Conservation (phyloP, 345 rosid species). For the Passiflora organensis region DNA sequence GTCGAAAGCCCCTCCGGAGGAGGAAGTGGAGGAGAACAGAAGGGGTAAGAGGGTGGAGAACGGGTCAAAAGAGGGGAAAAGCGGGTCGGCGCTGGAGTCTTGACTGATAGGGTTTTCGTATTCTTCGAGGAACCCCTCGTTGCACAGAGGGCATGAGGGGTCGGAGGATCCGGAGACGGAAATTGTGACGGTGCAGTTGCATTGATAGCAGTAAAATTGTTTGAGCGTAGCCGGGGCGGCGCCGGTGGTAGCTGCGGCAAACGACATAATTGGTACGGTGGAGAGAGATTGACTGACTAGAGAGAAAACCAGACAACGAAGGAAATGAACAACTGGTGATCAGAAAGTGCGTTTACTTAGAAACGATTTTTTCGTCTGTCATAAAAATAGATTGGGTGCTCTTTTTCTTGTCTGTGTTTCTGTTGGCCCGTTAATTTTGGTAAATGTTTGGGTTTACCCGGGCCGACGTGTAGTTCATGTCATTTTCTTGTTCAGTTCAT, state of each 20-base stretch:
- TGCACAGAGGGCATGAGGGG: slow-evolving; percentile 38
- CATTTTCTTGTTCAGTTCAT: too few species aligned
- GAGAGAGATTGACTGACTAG: neutral
- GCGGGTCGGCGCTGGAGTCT: neutral
- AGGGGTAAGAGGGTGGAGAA: slow-evolving; percentile 23
- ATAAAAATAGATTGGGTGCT: too few species aligned
- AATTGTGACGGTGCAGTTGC: slow-evolving; percentile 24
- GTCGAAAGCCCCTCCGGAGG: slow-evolving; percentile 8
- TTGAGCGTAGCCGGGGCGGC: slow-evolving; percentile 12
- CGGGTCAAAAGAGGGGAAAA: slow-evolving; percentile 20
- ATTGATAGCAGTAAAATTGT: slow-evolving; percentile 34
- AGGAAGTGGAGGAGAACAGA: slow-evolving; percentile 22
- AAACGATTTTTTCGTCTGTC: too few species aligned
- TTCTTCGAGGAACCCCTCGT: slow-evolving; percentile 45
- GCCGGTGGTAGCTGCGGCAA: slow-evolving; percentile 22
- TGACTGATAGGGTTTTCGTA: slow-evolving; percentile 25
- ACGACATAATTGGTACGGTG: slow-evolving; percentile 20
- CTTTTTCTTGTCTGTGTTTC: too few species aligned
- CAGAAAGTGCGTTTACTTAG: neutral
- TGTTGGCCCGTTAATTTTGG: too few species aligned
- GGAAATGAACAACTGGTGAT: neutral
- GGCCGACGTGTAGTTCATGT: too few species aligned
- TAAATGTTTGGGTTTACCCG: too few species aligned
- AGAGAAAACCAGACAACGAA: neutral
- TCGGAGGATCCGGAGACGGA: slow-evolving; percentile 25